Evolutionary conservation across 1,284 basidiomycete species (phyloP).

Genomic region (Rhizoctonia solani): DNA sequence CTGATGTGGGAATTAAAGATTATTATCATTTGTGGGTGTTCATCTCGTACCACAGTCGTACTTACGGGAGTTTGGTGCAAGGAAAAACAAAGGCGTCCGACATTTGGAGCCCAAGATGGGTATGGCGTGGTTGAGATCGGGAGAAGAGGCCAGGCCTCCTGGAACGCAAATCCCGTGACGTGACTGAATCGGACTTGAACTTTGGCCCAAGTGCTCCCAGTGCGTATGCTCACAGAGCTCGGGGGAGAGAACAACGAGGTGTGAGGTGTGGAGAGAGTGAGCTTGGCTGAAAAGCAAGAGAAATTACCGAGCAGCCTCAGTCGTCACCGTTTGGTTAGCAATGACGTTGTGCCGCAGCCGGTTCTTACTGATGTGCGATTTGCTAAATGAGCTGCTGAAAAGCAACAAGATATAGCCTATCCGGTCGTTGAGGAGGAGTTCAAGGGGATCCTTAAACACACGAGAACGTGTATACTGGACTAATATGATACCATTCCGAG

Average conservation of each 20-base stretch:
- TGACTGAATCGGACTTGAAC: neutral
- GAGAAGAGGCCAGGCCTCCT: neutral
- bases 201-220: too few species aligned
- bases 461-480: neutral
- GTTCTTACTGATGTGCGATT: constrained; percentile 19
- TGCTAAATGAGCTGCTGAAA: constrained; percentile 1
- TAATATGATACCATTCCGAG: constrained; percentile 3
- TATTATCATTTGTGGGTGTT: neutral
- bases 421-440: too few species aligned
- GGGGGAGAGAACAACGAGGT: neutral
- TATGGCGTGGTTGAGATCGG: neutral
- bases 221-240: too few species aligned
- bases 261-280: neutral
- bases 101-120: neutral
- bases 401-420: too few species aligned
- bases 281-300: neutral
- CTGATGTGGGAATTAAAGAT: neutral
- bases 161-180: constrained; percentile 18
- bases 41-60: neutral
- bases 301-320: neutral
- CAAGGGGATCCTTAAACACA: too few species aligned
- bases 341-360: constrained; percentile 31
- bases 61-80: constrained; percentile 23
- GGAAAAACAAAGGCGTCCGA: constrained; percentile 18
- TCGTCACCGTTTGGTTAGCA: constrained; percentile 22